Base-by-base conservation (phyloP, 2,329 filamentous ascomycete species). In the Leptographium lundbergii region DNA sequence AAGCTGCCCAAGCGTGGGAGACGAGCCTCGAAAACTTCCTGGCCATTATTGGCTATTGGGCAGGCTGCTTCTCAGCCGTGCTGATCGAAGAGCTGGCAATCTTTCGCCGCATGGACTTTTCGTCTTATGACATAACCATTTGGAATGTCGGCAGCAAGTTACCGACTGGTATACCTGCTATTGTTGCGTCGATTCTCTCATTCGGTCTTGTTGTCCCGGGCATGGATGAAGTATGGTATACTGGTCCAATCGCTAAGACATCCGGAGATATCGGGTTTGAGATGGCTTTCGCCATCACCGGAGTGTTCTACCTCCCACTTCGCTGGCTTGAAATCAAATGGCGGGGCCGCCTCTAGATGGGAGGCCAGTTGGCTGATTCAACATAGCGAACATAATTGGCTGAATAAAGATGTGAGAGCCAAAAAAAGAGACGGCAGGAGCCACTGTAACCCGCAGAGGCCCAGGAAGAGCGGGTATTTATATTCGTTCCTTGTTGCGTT, bases 261-360 rank as follows among this genome's bases (percentile, higher is more conserved):
- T 83, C 82, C 13, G 84, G 84, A 0, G 83, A 87, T 63, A 80
- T 87, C 67, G 84, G 84, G 0, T 85, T 87, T 60, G 84, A 87
- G 71, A 70, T 84, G 67, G 82, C 82, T 0, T 79, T 86, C 65
- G 74, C 75, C 32, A 66, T 81, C 59, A 78, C 76, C 14, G 74
- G 68, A 1, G 13, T 80, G 36, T 67, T 73, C 29, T 81, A 80
- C 58, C 56, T 78, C 1, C 76, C 77, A 3, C 67, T 81, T 14
- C 70, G 78, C 7, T 74, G 70, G 65, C 56, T 74, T 0, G 79
- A 81, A 69, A 68, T 69, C 32, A 63, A 63, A 48, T 62, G 63
- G 65, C 61, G 66, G 10, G 69, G 70, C 4, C 67, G 67, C 57
- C 57, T 72, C 29, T 72, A 55, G 60, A 25, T 14, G 24, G 6